Evolutionary conservation across 352 stramenopile genomes (phyloP), one percentile per base, ranked within the genome.

Genomic region (Globisporangium spinosum): DNA sequence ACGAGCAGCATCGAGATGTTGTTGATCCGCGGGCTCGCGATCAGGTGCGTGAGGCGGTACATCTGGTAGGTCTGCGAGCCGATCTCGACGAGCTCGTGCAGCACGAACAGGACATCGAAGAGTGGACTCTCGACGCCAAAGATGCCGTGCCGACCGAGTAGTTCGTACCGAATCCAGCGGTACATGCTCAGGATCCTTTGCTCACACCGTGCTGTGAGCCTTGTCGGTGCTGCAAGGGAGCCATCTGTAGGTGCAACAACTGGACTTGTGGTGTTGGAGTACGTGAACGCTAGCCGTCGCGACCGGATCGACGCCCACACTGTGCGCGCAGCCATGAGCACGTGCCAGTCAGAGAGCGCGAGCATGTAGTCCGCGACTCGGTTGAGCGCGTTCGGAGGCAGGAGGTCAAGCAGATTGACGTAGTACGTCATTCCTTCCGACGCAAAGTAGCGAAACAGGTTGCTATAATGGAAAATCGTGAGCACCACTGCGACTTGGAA

Each of bases 11-110:
- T 68, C 53, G 53, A 68, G 25, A 63, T 45, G 56, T 68, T 62
- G 43, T 29, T 68, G 35, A 63, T 68, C 63, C 63, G 63, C 35
- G 53, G 53, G 32, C 56, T 68, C 29, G 53, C 63, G 25, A 68
- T 43, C n/a, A 68, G 7, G 12, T 63, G 53, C 12, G 53, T 68
- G 38, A 63, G 56, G 54, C 54, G 53, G 12, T 45, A 68, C 13
- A 54, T 63, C 54, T 68, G 63, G 35, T 55, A 62, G 9, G 54
- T 63, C 35, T 68, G 63, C 23, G 63, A 68, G 7, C 35, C 63
- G 53, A 68, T 68, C 63, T 68, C 63, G 20, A 68, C n/a, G 20
- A 62, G 6, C 63, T 68, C 63, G 43, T 47, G 64, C 43, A 70
- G 56, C 3, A 70, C 56, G 10, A 70, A 64, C 8, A 59, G 56